phyloP scores from a whole-genome alignment of 2,329 filamentous ascomycete genomes.

The Thelonectria discophora region DNA sequence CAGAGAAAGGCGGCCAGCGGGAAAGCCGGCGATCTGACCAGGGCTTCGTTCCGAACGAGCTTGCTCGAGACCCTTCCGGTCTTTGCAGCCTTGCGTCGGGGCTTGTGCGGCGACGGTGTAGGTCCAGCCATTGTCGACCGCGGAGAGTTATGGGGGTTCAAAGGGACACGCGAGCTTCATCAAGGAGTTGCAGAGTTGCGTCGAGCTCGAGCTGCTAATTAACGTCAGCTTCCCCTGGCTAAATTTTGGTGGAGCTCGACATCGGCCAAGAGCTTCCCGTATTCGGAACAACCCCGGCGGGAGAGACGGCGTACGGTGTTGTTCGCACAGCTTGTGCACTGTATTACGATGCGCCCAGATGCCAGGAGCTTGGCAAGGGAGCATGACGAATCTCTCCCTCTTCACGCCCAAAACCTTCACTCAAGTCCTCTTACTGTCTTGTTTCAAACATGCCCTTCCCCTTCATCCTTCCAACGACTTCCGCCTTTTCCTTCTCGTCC shows the following conservation, averaged over 20 bases:
- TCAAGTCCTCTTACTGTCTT: background rate
- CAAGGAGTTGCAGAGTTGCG: constrained; percentile 22
- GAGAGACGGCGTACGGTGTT: background rate
- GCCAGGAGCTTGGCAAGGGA: constrained; percentile 36
- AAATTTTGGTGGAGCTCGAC: constrained; percentile 34
- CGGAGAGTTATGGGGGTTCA: constrained; percentile 20
- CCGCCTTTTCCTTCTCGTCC: constrained; percentile 81
- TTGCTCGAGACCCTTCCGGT: constrained; percentile 53
- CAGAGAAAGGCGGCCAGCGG: constrained; percentile 94
- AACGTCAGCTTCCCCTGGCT: constrained; percentile 4
- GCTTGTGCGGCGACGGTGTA: constrained; percentile 66
- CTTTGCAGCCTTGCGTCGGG: constrained; percentile 66
- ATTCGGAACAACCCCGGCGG: constrained; percentile 35
- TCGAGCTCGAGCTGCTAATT: constrained; percentile 15
- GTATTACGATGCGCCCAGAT: constrained; percentile 37
- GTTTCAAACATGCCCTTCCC: constrained; percentile 81
- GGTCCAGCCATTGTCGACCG: constrained; percentile 60
- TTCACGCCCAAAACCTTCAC: background rate
- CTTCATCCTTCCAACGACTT: constrained; percentile 89
- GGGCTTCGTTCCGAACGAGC: constrained; percentile 50
- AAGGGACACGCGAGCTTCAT: constrained; percentile 32
- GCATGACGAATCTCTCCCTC: constrained; percentile 11
- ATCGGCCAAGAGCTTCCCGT: constrained; percentile 32
- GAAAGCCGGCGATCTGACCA: constrained; percentile 75
- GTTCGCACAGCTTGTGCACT: constrained; percentile 20